Conservation (phyloP, 805 yeast genomes). For the Yarrowia divulgata region DNA sequence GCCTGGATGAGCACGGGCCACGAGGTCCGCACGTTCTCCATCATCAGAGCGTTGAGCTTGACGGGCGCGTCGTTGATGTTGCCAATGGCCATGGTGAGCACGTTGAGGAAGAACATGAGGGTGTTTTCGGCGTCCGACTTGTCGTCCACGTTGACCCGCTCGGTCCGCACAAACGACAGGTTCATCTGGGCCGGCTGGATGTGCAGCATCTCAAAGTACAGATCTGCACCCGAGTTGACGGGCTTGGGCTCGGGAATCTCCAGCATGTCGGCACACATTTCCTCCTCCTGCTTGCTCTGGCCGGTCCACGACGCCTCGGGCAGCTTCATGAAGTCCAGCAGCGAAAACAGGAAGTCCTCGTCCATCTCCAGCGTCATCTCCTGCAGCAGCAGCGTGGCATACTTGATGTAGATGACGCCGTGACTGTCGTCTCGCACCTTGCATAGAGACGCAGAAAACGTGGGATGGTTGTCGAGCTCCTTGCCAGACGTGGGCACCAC, state of each 20-base stretch:
- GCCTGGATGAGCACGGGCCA: constrained; percentile 72
- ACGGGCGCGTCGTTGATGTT: constrained; percentile 97
- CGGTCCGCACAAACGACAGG: constrained; percentile 89
- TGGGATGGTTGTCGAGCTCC: constrained; percentile 89
- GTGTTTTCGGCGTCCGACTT: constrained; percentile 67
- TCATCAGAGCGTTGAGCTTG: constrained; percentile 79
- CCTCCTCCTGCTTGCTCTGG: constrained; percentile 52
- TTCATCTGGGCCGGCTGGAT: constrained; percentile 91
- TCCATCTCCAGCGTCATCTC: constrained; percentile 92
- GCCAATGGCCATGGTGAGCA: constrained; percentile 95
- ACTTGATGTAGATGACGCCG: constrained; percentile 88
- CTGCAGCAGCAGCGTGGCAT: constrained; percentile 87
- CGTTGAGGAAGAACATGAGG: constrained; percentile 77
- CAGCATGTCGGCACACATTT: constrained; percentile 67
- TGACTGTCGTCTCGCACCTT: constrained; percentile 86
- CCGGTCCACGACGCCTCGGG: constrained; percentile 83
- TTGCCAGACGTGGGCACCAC: constrained; percentile 82
- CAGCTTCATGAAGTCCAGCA: constrained; percentile 77
- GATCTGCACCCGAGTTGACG: constrained; percentile 66
- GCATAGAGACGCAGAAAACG: constrained; percentile 84
- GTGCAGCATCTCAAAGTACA: constrained; percentile 91
- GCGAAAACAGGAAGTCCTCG: constrained; percentile 86
- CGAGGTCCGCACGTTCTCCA: constrained; percentile 91
- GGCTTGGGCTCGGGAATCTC: constrained; percentile 73
- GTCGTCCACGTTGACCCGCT: constrained; percentile 71